These are phyloP conservation scores for Suhomyces kunorum DNA, from an alignment of 1,139 yeast genomes.

Conservation along the genomic window DNA sequence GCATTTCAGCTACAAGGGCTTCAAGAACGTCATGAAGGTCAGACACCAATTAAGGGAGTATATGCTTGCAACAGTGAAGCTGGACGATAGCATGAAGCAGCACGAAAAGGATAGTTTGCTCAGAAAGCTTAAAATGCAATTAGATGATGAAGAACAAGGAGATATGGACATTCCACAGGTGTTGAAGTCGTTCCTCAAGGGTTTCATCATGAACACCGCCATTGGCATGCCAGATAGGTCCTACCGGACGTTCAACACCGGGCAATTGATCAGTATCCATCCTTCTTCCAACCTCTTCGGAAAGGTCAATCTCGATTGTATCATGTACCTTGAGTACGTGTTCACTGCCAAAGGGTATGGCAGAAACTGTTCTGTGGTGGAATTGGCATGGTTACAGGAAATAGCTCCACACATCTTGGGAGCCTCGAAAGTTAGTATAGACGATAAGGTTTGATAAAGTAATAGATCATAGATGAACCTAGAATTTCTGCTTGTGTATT, in stretches of 20 bases:
- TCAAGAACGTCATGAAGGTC: constrained; percentile 73
- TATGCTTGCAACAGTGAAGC: constrained; percentile 52
- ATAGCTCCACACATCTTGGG: constrained; percentile 71
- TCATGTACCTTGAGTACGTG: constrained; percentile 93
- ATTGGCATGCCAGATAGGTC: constrained; percentile 95
- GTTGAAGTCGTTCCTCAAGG: constrained; percentile 75
- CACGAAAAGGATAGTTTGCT: constrained; percentile 32
- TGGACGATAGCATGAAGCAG: constrained; percentile 35
- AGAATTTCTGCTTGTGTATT: no score
- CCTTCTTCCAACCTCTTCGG: constrained; percentile 92
- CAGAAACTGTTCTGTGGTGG: constrained; percentile 80
- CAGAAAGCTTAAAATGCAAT: constrained; percentile 29
- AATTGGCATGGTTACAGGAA: constrained; percentile 84
- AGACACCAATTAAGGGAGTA: constrained; percentile 75
- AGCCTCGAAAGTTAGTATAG: constrained; percentile 35
- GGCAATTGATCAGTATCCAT: constrained; percentile 82
- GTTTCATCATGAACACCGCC: constrained; percentile 84
- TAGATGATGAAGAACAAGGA: constrained; percentile 25
- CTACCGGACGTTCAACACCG: constrained; percentile 78
- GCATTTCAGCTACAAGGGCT: constrained; percentile 75
- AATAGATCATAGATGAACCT: not conserved
- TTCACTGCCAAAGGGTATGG: constrained; percentile 93
- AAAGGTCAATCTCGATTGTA: constrained; percentile 70
- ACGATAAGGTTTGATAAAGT: constrained; percentile 16
- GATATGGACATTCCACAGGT: constrained; percentile 56